Evolutionary conservation across 306 rosid species (phyloP).

Genomic region (Gillenia trifoliata): DNA sequence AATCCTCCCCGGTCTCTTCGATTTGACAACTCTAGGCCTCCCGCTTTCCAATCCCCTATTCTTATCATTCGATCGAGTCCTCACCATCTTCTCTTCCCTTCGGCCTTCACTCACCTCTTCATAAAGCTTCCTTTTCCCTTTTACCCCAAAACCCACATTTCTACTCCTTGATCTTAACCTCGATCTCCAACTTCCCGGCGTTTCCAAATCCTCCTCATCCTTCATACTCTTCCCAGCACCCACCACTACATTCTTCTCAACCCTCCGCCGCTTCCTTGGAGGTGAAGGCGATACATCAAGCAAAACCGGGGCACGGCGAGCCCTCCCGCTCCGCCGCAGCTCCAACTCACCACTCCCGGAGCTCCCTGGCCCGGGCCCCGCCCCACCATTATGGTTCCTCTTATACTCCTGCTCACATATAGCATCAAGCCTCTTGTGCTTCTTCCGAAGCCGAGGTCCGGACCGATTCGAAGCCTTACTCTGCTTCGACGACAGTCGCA

Average conservation of each 20-base stretch:
- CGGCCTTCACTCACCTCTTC: conserved; percentile 25
- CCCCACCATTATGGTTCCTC: conserved; percentile 43
- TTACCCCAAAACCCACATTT: conserved; percentile 33
- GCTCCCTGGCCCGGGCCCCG: conserved; percentile 20
- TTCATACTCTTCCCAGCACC: conserved; percentile 28
- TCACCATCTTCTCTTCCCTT: conserved; percentile 22
- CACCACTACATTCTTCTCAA: conserved; percentile 29
- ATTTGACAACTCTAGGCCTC: conserved; percentile 44
- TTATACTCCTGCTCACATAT: conserved; percentile 76
- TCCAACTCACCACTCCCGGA: conserved; percentile 31
- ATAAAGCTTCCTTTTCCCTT: conserved; percentile 68
- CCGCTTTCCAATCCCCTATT: conserved; percentile 41
- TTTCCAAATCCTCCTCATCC: conserved; percentile 20
- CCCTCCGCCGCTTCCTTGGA: conserved; percentile 48
- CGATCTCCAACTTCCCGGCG: conserved; percentile 40
- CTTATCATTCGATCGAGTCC: conserved; percentile 25
- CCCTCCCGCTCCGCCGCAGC: conserved; percentile 73
- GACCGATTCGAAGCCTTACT: conserved; percentile 33
- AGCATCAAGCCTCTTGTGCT: conserved; percentile 90
- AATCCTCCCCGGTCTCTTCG: conserved; percentile 53
- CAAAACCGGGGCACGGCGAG: conserved; percentile 71
- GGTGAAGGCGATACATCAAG: conserved; percentile 83
- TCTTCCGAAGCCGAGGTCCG: conserved; percentile 65
- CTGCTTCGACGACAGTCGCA: conserved; percentile 62
- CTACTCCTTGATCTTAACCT: conserved; percentile 64